Conservation (phyloP, 305 asterid genomes). For the Rubia occidens region DNA sequence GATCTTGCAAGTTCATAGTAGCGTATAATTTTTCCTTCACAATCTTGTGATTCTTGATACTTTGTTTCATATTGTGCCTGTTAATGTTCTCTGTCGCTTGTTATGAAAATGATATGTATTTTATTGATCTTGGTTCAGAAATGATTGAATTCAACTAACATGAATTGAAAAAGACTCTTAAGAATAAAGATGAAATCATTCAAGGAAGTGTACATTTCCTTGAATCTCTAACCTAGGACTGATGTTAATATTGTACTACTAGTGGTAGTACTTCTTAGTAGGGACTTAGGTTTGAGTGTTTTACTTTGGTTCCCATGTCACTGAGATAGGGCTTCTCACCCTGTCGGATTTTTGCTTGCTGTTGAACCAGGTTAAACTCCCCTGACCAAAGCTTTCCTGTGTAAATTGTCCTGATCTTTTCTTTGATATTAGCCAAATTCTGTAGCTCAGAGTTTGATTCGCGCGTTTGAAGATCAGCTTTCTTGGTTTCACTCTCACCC, state of each 20-base stretch:
- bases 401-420: conserved; percentile 25
- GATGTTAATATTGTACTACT: not conserved
- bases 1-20: too few species aligned
- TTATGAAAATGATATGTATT: not conserved
- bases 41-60: not conserved
- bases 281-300: conserved; percentile 5
- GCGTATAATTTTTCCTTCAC: too few species aligned
- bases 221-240: conserved; percentile 1
- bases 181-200: conserved; percentile 2
- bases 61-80: too few species aligned
- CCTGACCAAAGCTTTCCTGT: conserved; percentile 34
- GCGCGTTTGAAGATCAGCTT: conserved; percentile 38
- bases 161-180: not conserved
- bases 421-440: conserved; percentile 52
- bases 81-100: not conserved
- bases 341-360: conserved; percentile 28
- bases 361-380: conserved; percentile 72
- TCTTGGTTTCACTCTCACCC: conserved; percentile 58
- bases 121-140: not conserved
- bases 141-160: not conserved
- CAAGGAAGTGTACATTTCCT: conserved; percentile 6
- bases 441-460: conserved; percentile 58
- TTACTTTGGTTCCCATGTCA: conserved; percentile 52
- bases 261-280: conserved; percentile 6
- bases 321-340: conserved; percentile 78